Conservation (phyloP, 345 rosid species). For the Arabidopsis thaliana region DNA sequence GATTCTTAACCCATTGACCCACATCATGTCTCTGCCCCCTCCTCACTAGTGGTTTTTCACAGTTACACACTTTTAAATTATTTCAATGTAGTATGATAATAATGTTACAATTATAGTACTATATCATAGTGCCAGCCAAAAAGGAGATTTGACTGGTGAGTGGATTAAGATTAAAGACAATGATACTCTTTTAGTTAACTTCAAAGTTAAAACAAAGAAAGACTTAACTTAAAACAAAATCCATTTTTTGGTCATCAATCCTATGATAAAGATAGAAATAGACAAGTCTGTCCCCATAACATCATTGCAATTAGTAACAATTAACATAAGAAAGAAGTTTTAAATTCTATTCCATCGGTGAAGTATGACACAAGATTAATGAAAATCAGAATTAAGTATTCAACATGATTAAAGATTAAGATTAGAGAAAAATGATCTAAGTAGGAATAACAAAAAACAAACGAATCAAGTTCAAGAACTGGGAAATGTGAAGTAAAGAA, state of each 20-base stretch:
- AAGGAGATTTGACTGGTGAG: slow-evolving; percentile 20
- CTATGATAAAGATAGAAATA: slow-evolving; percentile 16
- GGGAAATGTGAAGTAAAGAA: neutral
- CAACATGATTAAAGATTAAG: slow-evolving; percentile 6
- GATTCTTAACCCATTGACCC: slow-evolving; percentile 46
- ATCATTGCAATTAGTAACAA: slow-evolving; percentile 16
- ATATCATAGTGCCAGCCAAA: neutral
- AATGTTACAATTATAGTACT: slow-evolving; percentile 6
- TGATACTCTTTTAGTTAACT: slow-evolving; percentile 19
- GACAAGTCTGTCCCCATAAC: slow-evolving; percentile 22
- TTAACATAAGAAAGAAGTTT: neutral
- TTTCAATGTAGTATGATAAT: neutral
- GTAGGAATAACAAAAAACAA: slow-evolving; percentile 12
- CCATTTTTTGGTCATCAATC: neutral
- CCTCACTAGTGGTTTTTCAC: slow-evolving; percentile 19
- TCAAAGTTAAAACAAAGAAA: slow-evolving; percentile 25
- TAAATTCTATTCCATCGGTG: slow-evolving; percentile 3
- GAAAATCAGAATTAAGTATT: neutral
- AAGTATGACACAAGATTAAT: slow-evolving; percentile 5
- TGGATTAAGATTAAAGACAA: slow-evolving; percentile 2
- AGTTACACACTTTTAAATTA: slow-evolving; percentile 7
- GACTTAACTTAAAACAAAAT: slow-evolving; percentile 19
- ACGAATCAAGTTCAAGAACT: slow-evolving; percentile 26
- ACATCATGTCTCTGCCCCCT: slow-evolving; percentile 9
- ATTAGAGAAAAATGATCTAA: slow-evolving; percentile 14